These are phyloP conservation scores for Acer campestre DNA, from an alignment of 345 rosid genomes.

Conservation along the genomic window DNA sequence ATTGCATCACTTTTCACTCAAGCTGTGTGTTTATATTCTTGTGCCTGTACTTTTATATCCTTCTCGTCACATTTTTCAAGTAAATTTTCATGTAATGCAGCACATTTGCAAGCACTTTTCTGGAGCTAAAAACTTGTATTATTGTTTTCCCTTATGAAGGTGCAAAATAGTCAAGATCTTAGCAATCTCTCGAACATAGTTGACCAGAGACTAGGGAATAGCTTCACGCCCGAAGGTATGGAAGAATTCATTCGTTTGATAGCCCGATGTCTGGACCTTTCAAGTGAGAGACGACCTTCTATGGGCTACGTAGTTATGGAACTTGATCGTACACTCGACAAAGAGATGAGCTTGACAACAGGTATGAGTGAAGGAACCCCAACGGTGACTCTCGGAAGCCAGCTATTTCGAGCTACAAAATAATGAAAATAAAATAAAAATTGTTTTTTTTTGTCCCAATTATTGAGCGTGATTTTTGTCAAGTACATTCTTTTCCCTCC, in stretches of 20 bases:
- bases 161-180: slow-evolving; percentile 59
- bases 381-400: slow-evolving; percentile 86
- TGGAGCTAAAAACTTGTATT: neutral
- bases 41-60: neutral
- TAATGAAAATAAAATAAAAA: slow-evolving; percentile 26
- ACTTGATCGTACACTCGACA: slow-evolving; percentile 72
- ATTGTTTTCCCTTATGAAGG: slow-evolving; percentile 39
- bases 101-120: neutral
- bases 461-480: slow-evolving; percentile 43
- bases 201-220: slow-evolving; percentile 66
- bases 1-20: neutral
- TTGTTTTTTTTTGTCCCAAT: slow-evolving; percentile 18
- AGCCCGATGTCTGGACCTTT: slow-evolving; percentile 57
- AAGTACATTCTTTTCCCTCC: slow-evolving; percentile 22
- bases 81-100: slow-evolving; percentile 2
- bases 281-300: slow-evolving; percentile 79
- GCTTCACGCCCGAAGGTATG: slow-evolving; percentile 83
- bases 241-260: slow-evolving; percentile 67
- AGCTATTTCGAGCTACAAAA: slow-evolving; percentile 61
- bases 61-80: neutral
- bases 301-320: slow-evolving; percentile 78
- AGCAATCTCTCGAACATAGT: slow-evolving; percentile 48
- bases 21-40: neutral
- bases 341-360: slow-evolving; percentile 80
- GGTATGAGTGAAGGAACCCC: slow-evolving; percentile 88